Conservation (phyloP, 257 asterid species). For the Datura wrightii region DNA sequence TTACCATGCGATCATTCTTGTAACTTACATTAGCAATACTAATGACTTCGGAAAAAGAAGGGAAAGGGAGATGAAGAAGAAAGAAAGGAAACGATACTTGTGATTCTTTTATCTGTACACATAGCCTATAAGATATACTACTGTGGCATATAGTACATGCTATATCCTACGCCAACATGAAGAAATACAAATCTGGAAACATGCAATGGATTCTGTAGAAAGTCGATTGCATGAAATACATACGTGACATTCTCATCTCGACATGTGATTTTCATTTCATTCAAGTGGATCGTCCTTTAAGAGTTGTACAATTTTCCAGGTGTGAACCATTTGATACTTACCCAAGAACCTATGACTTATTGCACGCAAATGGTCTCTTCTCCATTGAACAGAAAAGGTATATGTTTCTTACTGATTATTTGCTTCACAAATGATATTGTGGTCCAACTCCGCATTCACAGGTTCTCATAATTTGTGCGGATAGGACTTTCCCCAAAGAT, state of each 20-base stretch:
- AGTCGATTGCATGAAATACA: constrained; percentile 3
- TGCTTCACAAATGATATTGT: background rate
- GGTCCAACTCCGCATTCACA: background rate
- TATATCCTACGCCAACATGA: background rate
- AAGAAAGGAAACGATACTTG: background rate
- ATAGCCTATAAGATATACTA: constrained; percentile 10
- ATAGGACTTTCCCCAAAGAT: background rate
- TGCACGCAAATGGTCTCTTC: constrained; percentile 81
- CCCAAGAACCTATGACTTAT: constrained; percentile 78
- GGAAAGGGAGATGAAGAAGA: background rate
- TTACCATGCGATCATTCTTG: background rate
- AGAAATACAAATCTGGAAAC: background rate
- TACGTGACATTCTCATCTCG: background rate
- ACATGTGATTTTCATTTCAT: constrained; percentile 1
- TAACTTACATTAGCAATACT: background rate
- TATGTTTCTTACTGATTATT: background rate
- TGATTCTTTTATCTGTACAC: background rate
- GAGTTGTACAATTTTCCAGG: constrained; percentile 45
- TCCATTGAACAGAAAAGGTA: constrained; percentile 62
- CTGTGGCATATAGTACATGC: background rate
- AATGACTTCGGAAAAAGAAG: background rate
- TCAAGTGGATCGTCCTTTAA: background rate
- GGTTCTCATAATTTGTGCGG: background rate
- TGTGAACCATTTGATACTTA: constrained; percentile 79
- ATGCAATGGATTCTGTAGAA: background rate